Evolutionary conservation across 441 rosid genomes (phyloP), one percentile per base, ranked within the genome.

Genomic region (Lagerstroemia fauriei): DNA sequence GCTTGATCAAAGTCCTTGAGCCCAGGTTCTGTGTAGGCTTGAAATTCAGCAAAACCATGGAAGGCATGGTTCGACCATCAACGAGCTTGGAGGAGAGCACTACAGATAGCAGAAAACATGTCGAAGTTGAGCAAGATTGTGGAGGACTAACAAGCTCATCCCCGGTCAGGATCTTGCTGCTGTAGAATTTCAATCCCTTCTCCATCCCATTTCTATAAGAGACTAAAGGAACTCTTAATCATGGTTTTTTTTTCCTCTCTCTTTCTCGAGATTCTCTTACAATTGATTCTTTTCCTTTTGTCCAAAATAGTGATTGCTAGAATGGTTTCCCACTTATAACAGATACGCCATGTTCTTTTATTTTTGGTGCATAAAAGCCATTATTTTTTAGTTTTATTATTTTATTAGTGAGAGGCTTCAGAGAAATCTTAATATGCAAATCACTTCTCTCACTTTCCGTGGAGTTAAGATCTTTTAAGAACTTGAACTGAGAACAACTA

Each of bases 91-190:
- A 85, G 2, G 92, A 86, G 83, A 84, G 73, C 86, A 78, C 79
- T 78, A 84, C 82, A 80, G 89, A 82, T 69, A 83, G 81, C 29
- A 88, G 79, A 70, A 81, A 88, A 82, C 82, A 61, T 75, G 73
- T 61, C 2, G 86, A 85, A 79, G 77, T 78, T 70, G 82, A 91
- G 78, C 93, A 92, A 85, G 90, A 93, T 87, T 92, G 93, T 85
- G 83, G 89, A 81, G 89, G 85, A 81, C 81, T 84, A 82, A 78
- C 85, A 74, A 92, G 87, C 77, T 86, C 92, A 80, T 85, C 87
- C 82, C 94, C 93, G 99, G 99, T 96, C 86, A 57, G 88, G 61
- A 47, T 82, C 73, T 77, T 73, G 11, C 34, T 73, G 75, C 25
- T 70, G 17, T 27, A 31, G 72, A 61, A 61, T 9, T 61, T 32